Percentiles rank a stretch among this genome's conserved stretches.
phyloP scores from a whole-genome alignment of 2,329 filamentous ascomycete species.

The Colletotrichum cordylinicola region DNA sequence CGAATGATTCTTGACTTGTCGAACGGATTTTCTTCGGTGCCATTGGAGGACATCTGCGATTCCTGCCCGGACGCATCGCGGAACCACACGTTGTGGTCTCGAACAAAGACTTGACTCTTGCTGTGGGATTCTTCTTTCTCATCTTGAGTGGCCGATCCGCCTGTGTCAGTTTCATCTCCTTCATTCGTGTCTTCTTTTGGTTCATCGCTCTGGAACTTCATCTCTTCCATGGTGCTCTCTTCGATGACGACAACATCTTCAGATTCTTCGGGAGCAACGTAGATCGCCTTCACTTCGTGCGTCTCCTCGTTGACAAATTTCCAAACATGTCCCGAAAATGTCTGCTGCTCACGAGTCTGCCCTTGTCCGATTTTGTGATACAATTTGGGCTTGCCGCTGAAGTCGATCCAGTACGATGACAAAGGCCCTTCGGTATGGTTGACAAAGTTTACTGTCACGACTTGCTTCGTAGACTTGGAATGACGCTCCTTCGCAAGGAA shows the following conservation, averaged over 20 bases:
- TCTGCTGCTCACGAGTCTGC: background rate
- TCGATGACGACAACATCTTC: background rate
- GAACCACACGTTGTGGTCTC: background rate
- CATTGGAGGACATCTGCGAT: background rate
- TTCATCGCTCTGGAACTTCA: background rate
- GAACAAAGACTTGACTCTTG: background rate
- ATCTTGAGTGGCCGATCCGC: background rate
- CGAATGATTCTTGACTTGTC: constrained; percentile 12
- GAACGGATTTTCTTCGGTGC: background rate
- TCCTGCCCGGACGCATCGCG: background rate
- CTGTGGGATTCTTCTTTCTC: background rate
- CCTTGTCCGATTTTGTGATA: constrained; percentile 7
- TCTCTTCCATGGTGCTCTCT: background rate
- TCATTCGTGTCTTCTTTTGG: background rate
- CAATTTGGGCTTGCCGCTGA: constrained; percentile 18
- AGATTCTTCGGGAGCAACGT: background rate
- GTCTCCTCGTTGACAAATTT: constrained; percentile 1
- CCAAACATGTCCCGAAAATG: constrained; percentile 20
- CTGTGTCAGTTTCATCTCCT: background rate
- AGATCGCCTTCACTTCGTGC: constrained; percentile 19
- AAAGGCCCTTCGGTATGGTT: constrained; percentile 27
- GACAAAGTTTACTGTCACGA: constrained; percentile 26
- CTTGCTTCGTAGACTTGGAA: constrained; percentile 19
- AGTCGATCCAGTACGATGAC: constrained; percentile 29
- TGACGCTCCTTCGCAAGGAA: constrained; percentile 23